phyloP scores from a whole-genome alignment of 495 filamentous ascomycete genomes.

The Penicillium taxi region DNA sequence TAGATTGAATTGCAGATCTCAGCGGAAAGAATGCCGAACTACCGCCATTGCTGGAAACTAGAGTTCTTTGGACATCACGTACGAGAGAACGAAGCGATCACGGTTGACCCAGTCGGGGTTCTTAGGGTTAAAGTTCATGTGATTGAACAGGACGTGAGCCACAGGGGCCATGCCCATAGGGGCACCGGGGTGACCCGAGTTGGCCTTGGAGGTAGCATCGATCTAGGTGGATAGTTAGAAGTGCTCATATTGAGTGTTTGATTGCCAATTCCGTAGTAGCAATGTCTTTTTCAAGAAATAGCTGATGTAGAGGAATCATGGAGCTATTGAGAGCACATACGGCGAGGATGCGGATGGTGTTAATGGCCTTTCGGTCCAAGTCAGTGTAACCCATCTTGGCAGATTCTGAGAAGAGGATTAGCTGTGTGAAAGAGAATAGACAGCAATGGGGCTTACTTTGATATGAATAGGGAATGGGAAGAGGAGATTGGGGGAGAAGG shows the following conservation, averaged over 20 bases:
- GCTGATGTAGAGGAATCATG: constrained; percentile 4
- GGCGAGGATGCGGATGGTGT: constrained; percentile 93
- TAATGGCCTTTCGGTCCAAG: constrained; percentile 81
- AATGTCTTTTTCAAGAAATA: too few species aligned
- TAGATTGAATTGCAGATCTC: background rate
- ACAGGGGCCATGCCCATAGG: constrained; percentile 99
- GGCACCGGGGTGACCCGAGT: constrained; percentile 97
- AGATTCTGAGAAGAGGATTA: constrained; percentile 21
- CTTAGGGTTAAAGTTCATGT: constrained; percentile 99
- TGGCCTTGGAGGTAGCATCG: constrained; percentile 93
- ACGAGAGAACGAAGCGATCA: constrained; percentile 99
- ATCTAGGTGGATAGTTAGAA: constrained; percentile 47
- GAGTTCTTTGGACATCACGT: constrained; percentile 41
- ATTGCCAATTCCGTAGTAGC: too few species aligned
- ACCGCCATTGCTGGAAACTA: background rate
- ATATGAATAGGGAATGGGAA: constrained; percentile 6
- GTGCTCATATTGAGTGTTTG: constrained; percentile 8
- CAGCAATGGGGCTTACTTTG: constrained; percentile 4
- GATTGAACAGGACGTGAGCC: constrained; percentile 96
- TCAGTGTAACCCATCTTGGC: constrained; percentile 85
- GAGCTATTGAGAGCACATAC: constrained; percentile 52
- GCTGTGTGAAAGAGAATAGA: constrained; percentile 11
- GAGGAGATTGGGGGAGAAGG: constrained; percentile 12
- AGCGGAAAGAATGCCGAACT: background rate
- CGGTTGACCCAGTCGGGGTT: constrained; percentile 95